A percentile compares a stretch with the other conserved stretches of the same genome.
phyloP scores from a whole-genome alignment of 805 yeast species.

The Kockiozyma suomiensis region DNA sequence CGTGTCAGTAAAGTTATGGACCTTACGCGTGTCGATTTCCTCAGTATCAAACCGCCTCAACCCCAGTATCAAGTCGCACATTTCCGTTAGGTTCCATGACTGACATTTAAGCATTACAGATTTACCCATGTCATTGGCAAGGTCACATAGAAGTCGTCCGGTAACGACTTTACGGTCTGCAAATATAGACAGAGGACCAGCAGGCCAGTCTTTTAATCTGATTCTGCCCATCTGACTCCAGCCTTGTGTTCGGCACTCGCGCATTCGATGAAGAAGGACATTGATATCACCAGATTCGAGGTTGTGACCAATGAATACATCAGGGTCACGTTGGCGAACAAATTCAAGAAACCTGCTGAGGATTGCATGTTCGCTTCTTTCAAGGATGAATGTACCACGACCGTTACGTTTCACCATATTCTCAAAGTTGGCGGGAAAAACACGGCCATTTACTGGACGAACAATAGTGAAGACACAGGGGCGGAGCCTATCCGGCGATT shows the following conservation, averaged over 20 bases:
- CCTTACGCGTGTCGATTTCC: constrained; percentile 63
- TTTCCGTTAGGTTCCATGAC: constrained; percentile 90
- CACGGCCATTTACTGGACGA: constrained; percentile 62
- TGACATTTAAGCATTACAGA: constrained; percentile 89
- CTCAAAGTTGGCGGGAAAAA: constrained; percentile 76
- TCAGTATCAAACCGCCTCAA: constrained; percentile 69
- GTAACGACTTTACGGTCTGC: constrained; percentile 70
- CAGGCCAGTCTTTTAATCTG: constrained; percentile 71
- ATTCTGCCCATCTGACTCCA: constrained; percentile 88
- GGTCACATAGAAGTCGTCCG: constrained; percentile 88
- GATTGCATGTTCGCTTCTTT: constrained; percentile 73
- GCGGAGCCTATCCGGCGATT: constrained; percentile 62
- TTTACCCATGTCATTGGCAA: constrained; percentile 93
- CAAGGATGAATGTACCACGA: constrained; percentile 52
- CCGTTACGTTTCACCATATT: constrained; percentile 57
- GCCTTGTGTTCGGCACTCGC: constrained; percentile 67
- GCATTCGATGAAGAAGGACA: constrained; percentile 78
- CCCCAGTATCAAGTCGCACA: constrained; percentile 79
- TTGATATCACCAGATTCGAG: constrained; percentile 78
- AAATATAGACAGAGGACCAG: constrained; percentile 61
- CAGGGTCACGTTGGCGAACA: constrained; percentile 83
- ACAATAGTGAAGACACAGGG: constrained; percentile 68
- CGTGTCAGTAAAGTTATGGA: constrained; percentile 55
- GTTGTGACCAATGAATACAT: constrained; percentile 84
- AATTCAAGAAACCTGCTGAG: constrained; percentile 73